These are phyloP conservation scores for Phialophora expanda DNA, from an alignment of 2,329 filamentous ascomycete genomes.

Conservation along the genomic window DNA sequence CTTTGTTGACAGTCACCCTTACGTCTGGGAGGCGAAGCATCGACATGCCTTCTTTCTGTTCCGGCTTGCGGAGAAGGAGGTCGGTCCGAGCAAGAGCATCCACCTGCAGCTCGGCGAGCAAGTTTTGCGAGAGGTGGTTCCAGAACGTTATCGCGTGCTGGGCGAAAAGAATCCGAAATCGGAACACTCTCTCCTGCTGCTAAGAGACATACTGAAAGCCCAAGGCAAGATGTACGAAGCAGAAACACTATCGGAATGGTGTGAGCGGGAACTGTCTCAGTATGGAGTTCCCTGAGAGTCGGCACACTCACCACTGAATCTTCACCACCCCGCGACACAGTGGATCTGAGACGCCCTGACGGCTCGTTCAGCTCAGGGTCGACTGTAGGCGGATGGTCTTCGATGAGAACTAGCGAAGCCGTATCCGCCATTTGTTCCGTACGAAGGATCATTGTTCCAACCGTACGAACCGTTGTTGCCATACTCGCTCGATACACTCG, in stretches of 20 bases:
- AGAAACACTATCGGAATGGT: slow-evolving; percentile 25
- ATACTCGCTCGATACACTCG: slow-evolving; percentile 26
- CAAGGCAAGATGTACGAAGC: slow-evolving; percentile 25
- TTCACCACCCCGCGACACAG: neutral
- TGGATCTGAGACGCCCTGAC: neutral
- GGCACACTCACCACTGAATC: slow-evolving; percentile 14
- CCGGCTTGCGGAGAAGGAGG: slow-evolving; percentile 25
- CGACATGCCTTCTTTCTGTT: slow-evolving; percentile 31
- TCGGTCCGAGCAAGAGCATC: slow-evolving; percentile 4
- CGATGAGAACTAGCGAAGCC: slow-evolving; percentile 3
- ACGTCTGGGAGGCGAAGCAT: slow-evolving; percentile 34
- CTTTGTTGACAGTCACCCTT: slow-evolving; percentile 30
- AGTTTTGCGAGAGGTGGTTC: slow-evolving; percentile 30
- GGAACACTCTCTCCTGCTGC: slow-evolving; percentile 23
- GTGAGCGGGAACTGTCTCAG: slow-evolving; percentile 17
- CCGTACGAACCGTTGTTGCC: slow-evolving; percentile 28
- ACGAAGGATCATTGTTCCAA: slow-evolving; percentile 9
- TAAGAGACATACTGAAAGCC: slow-evolving; percentile 23
- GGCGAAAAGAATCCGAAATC: slow-evolving; percentile 30
- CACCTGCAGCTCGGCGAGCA: slow-evolving; percentile 27
- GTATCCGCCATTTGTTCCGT: slow-evolving; percentile 7
- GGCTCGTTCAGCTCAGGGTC: neutral
- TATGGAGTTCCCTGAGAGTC: slow-evolving; percentile 4
- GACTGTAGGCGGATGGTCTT: slow-evolving; percentile 10
- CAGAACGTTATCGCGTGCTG: slow-evolving; percentile 22